Percentiles rank a stretch among this genome's conserved stretches.
Conservation (phyloP, 164 flowering plant genomes). For the Santalum album region DNA sequence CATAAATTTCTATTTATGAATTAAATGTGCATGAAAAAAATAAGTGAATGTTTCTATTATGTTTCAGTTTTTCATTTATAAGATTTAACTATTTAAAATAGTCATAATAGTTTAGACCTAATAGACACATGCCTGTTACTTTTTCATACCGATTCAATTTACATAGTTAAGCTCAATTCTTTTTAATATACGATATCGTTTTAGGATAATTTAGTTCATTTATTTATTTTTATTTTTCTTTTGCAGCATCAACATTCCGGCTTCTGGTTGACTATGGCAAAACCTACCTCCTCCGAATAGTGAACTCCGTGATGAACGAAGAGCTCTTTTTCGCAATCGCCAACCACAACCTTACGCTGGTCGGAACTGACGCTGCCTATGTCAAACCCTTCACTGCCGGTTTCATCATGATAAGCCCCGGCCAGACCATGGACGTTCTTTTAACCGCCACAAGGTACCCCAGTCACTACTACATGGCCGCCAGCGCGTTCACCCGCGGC, state of each 20-base stretch:
- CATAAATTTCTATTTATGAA: no score
- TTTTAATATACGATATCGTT: no score
- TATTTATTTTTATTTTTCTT: no score
- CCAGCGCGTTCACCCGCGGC: slow-evolving; percentile 1
- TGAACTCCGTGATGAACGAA: slow-evolving; percentile 15
- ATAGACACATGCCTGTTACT: no score
- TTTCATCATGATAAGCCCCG: slow-evolving; percentile 13
- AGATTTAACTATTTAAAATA: no score
- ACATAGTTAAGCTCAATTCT: no score
- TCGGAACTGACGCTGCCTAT: slow-evolving; percentile 11
- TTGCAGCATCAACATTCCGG: neutral
- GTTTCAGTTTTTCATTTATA: no score
- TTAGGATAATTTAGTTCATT: no score
- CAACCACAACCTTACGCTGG: slow-evolving; percentile 7
- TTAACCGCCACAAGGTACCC: slow-evolving; percentile 12
- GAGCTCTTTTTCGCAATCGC: slow-evolving; percentile 13
- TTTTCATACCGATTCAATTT: no score
- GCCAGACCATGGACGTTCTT: slow-evolving; percentile 19
- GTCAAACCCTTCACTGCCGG: slow-evolving; percentile 10
- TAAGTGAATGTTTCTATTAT: no score
- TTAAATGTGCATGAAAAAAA: no score
- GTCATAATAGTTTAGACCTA: no score
- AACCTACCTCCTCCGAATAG: slow-evolving; percentile 15
- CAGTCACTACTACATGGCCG: slow-evolving; percentile 14
- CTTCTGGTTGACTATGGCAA: slow-evolving; percentile 7